A percentile compares a stretch with the other conserved stretches of the same genome.
Conservation (phyloP, 2,329 filamentous ascomycete species). For the Talaromyces sp. region DNA sequence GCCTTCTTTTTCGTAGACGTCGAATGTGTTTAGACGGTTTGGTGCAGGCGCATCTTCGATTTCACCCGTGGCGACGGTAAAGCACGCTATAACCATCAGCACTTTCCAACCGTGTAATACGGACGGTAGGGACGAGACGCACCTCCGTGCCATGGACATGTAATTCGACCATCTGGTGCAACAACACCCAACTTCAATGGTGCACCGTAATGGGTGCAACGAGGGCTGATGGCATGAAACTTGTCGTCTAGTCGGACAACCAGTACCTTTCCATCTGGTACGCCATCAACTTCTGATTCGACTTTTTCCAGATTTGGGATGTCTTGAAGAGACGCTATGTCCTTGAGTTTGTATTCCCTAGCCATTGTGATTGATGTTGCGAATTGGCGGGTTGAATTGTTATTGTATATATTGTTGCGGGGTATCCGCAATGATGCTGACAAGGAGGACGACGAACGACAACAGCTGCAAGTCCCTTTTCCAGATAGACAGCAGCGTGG, state of each 20-base stretch:
- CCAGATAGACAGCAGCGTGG: conserved; percentile 10
- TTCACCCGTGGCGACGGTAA: conserved; percentile 81
- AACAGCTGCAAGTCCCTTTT: conserved; percentile 7
- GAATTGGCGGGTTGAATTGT: conserved; percentile 9
- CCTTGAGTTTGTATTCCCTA: conserved; percentile 59
- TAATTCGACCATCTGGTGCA: conserved; percentile 73
- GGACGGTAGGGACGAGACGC: conserved; percentile 24
- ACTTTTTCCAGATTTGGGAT: conserved; percentile 77
- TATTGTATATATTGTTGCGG: neutral
- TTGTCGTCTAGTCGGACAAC: conserved; percentile 72
- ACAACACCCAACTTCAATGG: conserved; percentile 82
- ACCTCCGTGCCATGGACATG: conserved; percentile 97
- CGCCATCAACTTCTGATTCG: conserved; percentile 84
- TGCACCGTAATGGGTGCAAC: conserved; percentile 88
- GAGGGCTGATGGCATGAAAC: conserved; percentile 73
- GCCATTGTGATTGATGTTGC: conserved; percentile 27
- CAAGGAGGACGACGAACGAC: neutral
- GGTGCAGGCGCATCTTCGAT: conserved; percentile 92
- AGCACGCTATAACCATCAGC: conserved; percentile 63
- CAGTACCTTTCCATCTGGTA: conserved; percentile 80
- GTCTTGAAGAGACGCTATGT: conserved; percentile 61
- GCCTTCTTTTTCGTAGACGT: conserved; percentile 73
- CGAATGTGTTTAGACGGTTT: conserved; percentile 78
- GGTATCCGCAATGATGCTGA: neutral
- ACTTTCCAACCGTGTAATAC: neutral